phyloP scores from a whole-genome alignment of 2,329 filamentous ascomycete genomes.

The Cytospora paraplurivora region DNA sequence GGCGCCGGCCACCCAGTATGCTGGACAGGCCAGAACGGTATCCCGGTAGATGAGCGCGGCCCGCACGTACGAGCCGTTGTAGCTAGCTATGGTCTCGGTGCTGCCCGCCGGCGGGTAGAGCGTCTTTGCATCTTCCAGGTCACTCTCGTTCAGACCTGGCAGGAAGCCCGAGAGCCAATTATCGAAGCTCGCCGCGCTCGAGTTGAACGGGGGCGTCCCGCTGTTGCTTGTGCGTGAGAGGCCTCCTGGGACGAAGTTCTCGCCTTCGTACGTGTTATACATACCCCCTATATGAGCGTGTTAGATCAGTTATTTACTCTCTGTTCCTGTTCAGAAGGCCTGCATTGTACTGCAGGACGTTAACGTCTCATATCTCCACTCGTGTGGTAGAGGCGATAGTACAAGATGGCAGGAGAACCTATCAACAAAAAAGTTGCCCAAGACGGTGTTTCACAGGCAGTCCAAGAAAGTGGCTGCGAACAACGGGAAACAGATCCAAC shows the following conservation, averaged over 20 bases:
- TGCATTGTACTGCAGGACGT: neutral
- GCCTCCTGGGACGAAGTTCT: constrained; percentile 60
- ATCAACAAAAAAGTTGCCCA: neutral
- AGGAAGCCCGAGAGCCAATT: constrained; percentile 57
- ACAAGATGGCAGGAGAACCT: neutral
- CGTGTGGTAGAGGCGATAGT: neutral
- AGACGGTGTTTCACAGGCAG: neutral
- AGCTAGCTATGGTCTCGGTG: constrained; percentile 49
- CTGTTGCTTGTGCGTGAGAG: constrained; percentile 41
- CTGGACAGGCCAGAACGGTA: constrained; percentile 60
- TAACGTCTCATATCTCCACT: neutral
- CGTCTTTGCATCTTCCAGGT: constrained; percentile 43
- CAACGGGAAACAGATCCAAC: neutral
- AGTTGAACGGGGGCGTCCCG: constrained; percentile 50
- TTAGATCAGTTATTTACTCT: neutral
- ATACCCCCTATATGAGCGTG: constrained; percentile 39
- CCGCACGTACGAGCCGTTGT: constrained; percentile 53
- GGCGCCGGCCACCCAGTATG: constrained; percentile 55
- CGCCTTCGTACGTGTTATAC: constrained; percentile 65
- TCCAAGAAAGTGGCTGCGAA: neutral
- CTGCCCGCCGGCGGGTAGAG: constrained; percentile 52
- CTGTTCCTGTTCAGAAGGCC: neutral
- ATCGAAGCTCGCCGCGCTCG: constrained; percentile 51
- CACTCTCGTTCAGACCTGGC: constrained; percentile 45
- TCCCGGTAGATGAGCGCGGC: constrained; percentile 62